A percentile compares a stretch with the other conserved stretches of the same genome.
These are phyloP conservation scores for Capsicum chinense DNA, from an alignment of 257 asterid genomes.

Conservation along the genomic window DNA sequence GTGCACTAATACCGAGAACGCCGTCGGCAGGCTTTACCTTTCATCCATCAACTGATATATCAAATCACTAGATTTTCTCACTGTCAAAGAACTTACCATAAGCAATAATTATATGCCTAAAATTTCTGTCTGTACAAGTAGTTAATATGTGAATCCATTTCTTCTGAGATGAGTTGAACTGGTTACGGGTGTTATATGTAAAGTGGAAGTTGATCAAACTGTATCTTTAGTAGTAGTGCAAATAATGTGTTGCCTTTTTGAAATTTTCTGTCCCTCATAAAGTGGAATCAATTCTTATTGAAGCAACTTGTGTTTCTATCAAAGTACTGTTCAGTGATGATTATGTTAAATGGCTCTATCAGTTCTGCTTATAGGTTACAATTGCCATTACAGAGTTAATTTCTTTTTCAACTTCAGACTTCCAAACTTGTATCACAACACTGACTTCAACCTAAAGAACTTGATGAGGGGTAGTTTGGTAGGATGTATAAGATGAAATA, in stretches of 20 bases:
- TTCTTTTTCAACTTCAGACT: too few relatives aligned
- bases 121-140: slow-evolving; percentile 21
- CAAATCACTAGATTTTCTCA: slow-evolving; percentile 2
- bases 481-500: neutral
- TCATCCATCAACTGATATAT: slow-evolving; percentile 23
- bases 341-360: neutral
- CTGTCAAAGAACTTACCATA: slow-evolving; percentile 21
- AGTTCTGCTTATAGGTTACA: neutral
- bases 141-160: slow-evolving; percentile 25
- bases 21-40: neutral
- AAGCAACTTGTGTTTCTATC: neutral
- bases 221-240: slow-evolving; percentile 8
- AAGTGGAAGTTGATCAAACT: neutral
- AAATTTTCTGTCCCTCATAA: neutral
- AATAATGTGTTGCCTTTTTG: slow-evolving; percentile 5
- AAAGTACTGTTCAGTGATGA: neutral
- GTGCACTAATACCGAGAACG: slow-evolving; percentile 39
- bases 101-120: slow-evolving; percentile 26
- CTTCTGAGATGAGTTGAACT: slow-evolving; percentile 34
- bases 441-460: neutral
- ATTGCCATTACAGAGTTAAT: too few relatives aligned
- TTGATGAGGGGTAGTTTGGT: neutral
- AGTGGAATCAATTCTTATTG: slow-evolving; percentile 18
- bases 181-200: slow-evolving; percentile 26
- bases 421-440: neutral